phyloP scores from a whole-genome alignment of 805 yeast genomes.

The Metschnikowia cerradonensis region DNA sequence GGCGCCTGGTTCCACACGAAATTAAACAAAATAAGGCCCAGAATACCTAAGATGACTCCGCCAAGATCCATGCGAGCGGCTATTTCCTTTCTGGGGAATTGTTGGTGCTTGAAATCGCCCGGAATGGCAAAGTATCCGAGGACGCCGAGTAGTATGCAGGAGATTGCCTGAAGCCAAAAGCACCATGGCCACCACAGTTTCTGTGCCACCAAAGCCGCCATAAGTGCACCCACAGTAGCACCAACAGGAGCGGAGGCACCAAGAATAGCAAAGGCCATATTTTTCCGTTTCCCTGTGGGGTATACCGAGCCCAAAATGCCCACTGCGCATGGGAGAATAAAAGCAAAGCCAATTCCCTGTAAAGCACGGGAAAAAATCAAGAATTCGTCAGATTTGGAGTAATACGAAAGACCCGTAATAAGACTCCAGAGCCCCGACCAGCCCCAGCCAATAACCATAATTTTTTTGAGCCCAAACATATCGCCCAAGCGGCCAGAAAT shows the following conservation, averaged over 20 bases:
- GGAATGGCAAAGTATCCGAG: slow-evolving; percentile 40
- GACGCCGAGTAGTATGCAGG: slow-evolving; percentile 28
- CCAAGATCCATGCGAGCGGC: slow-evolving; percentile 17
- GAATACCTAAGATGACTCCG: slow-evolving; percentile 56
- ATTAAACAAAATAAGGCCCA: slow-evolving; percentile 59
- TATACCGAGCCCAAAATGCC: slow-evolving; percentile 49
- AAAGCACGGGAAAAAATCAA: slow-evolving; percentile 54
- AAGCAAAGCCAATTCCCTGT: slow-evolving; percentile 63
- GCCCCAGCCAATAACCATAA: slow-evolving; percentile 52
- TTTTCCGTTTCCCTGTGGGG: slow-evolving; percentile 44
- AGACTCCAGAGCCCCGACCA: slow-evolving; percentile 57
- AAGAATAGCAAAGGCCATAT: slow-evolving; percentile 50
- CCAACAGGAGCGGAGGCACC: slow-evolving; percentile 67
- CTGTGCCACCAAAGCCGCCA: slow-evolving; percentile 47
- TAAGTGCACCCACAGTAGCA: slow-evolving; percentile 50
- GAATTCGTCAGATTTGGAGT: slow-evolving; percentile 45
- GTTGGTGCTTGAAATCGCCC: slow-evolving; percentile 11
- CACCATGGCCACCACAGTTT: slow-evolving; percentile 59
- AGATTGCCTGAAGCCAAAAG: slow-evolving; percentile 46
- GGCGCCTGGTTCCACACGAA: slow-evolving; percentile 78
- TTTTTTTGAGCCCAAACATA: slow-evolving; percentile 55
- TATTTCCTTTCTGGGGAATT: slow-evolving; percentile 12
- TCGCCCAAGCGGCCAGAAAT: slow-evolving; percentile 72
- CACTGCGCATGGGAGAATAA: slow-evolving; percentile 55
- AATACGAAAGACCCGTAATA: slow-evolving; percentile 55